These are phyloP conservation scores for Mycena vulgaris DNA, from an alignment of 768 basidiomycete species.

Conservation along the genomic window DNA sequence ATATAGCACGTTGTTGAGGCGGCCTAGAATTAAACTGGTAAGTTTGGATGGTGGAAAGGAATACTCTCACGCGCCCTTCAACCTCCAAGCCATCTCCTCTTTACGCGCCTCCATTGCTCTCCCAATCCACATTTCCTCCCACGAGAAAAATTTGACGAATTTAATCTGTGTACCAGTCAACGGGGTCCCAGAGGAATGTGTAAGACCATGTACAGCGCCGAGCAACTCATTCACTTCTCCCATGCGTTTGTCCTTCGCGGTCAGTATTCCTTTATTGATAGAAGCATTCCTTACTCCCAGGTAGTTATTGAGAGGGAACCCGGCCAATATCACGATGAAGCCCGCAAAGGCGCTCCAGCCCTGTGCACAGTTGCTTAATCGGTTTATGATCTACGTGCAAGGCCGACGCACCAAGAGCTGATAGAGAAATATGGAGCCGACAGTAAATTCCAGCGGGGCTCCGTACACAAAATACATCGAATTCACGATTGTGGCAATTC, in stretches of 20 bases:
- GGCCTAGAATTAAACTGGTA: conserved; percentile 55
- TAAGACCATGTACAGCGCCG: conserved; percentile 59
- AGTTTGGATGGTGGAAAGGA: neutral
- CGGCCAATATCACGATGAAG: conserved; percentile 73
- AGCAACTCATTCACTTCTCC: conserved; percentile 85
- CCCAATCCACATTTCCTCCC: conserved; percentile 31
- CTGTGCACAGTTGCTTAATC: conserved; percentile 44
- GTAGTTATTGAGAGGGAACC: conserved; percentile 80
- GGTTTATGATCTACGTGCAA: neutral
- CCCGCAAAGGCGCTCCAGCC: conserved; percentile 84
- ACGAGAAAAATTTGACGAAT: conserved; percentile 59
- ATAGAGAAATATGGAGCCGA: conserved; percentile 34
- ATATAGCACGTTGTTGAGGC: conserved; percentile 83
- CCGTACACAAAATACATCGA: conserved; percentile 52
- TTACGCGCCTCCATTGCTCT: conserved; percentile 28
- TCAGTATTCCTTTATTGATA: conserved; percentile 73
- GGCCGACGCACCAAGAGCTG: conserved; percentile 71
- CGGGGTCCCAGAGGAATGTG: neutral
- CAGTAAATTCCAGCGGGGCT: conserved; percentile 28
- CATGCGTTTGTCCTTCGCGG: conserved; percentile 84
- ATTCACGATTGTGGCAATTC: conserved; percentile 73
- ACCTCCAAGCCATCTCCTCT: conserved; percentile 50
- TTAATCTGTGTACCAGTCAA: conserved; percentile 19
- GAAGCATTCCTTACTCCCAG: conserved; percentile 72
- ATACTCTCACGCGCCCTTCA: conserved; percentile 66